Percentiles rank a stretch among this genome's conserved stretches.
phyloP scores from a whole-genome alignment of 2,329 filamentous ascomycete genomes.

The Penicillium sp. region DNA sequence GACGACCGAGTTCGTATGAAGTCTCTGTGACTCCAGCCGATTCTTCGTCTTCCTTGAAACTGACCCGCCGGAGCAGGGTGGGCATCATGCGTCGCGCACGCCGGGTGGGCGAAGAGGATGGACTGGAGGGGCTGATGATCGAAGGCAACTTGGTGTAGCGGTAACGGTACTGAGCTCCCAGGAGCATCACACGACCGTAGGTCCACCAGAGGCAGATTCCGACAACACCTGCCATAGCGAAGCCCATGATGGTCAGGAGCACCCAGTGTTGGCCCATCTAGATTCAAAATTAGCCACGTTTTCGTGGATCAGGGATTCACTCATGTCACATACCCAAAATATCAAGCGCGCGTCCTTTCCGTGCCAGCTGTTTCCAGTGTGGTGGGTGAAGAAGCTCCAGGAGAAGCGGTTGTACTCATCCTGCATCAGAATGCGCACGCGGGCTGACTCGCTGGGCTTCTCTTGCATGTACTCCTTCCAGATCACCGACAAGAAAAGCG shows the following conservation, averaged over 20 bases:
- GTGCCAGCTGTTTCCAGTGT: slow-evolving; percentile 66
- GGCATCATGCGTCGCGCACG: slow-evolving; percentile 36
- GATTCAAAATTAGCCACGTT: not conserved
- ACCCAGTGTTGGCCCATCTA: slow-evolving; percentile 59
- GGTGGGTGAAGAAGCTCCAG: slow-evolving; percentile 72
- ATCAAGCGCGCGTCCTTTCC: slow-evolving; percentile 63
- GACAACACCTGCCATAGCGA: slow-evolving; percentile 49
- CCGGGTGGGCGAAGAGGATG: slow-evolving; percentile 35
- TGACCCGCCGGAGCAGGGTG: slow-evolving; percentile 38
- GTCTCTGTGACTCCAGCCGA: slow-evolving; percentile 31
- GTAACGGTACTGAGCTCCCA: slow-evolving; percentile 42
- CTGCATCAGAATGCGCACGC: slow-evolving; percentile 67
- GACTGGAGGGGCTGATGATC: slow-evolving; percentile 26
- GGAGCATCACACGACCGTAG: slow-evolving; percentile 49
- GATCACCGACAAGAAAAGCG: slow-evolving; percentile 71
- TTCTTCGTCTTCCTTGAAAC: slow-evolving; percentile 45
- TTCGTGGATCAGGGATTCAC: not conserved
- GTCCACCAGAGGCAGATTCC: slow-evolving; percentile 52
- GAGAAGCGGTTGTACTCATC: slow-evolving; percentile 67
- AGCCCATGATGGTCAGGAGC: slow-evolving; percentile 54
- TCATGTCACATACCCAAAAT: slow-evolving; percentile 55
- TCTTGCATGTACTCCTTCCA: slow-evolving; percentile 70
- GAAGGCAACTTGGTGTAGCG: slow-evolving; percentile 36
- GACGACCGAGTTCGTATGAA: slow-evolving; percentile 40
- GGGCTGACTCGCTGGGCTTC: slow-evolving; percentile 44